A percentile compares a stretch with the other conserved stretches of the same genome.
Evolutionary conservation across 257 asterid genomes (phyloP).

Genomic region (Knoxia roxburghii): DNA sequence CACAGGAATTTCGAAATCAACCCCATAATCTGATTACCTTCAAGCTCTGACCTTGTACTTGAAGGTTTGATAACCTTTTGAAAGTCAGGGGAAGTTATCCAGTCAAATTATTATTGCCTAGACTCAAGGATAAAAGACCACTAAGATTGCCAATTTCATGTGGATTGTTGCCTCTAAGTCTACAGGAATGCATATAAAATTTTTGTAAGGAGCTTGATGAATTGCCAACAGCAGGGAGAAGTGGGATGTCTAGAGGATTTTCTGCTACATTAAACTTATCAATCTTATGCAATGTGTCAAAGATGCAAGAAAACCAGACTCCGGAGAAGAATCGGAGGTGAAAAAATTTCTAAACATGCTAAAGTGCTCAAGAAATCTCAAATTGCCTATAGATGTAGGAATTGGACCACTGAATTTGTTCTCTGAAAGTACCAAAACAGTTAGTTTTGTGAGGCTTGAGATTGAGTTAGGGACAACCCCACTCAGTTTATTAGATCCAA

Average conservation of each 20-base stretch:
- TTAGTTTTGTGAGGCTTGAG: conserved; percentile 2
- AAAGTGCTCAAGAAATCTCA: neutral
- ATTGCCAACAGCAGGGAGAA: neutral
- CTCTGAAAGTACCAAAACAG: neutral
- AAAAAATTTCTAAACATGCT: rapidly evolving
- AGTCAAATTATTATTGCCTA: neutral
- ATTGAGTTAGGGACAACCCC: neutral
- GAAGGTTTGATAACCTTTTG: conserved; percentile 1
- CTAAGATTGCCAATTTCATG: conserved; percentile 7
- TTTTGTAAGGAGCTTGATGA: neutral
- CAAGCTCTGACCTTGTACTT: neutral
- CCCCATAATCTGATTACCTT: neutral
- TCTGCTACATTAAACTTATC: neutral
- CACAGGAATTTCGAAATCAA: conserved; percentile 3
- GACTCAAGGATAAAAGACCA: neutral
- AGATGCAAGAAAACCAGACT: neutral
- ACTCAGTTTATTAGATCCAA: neutral
- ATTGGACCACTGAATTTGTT: conserved; percentile 3
- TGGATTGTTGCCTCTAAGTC: conserved; percentile 3
- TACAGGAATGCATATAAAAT: neutral
- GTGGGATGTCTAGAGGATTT: neutral
- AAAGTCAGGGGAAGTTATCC: neutral
- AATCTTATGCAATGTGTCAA: neutral
- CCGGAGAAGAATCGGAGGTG: neutral
- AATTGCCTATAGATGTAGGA: conserved; percentile 4